phyloP scores from a whole-genome alignment of 1,284 basidiomycete genomes.

The Trichosporon inkin region DNA sequence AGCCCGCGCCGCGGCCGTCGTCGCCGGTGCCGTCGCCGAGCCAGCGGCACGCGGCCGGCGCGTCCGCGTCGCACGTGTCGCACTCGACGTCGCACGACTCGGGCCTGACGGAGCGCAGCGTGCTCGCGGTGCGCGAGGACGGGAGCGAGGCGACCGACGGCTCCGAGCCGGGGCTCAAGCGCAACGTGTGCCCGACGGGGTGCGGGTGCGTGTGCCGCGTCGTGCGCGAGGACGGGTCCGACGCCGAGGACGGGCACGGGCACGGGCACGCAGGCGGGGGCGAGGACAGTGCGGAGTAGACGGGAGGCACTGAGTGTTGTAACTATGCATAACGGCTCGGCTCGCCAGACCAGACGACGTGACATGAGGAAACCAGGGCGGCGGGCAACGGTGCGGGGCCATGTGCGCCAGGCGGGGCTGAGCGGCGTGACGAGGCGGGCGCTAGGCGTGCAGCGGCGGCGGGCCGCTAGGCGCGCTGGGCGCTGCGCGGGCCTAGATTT shows the following conservation, averaged over 20 bases:
- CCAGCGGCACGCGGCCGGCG: constrained; percentile 2
- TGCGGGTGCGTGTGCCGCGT: constrained; percentile 42
- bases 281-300: too few species aligned
- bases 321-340: too few species aligned
- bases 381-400: too few species aligned
- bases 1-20: neutral
- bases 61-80: constrained; percentile 1
- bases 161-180: constrained; percentile 18
- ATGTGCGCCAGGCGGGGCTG: too few species aligned
- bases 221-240: neutral
- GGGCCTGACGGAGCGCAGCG: constrained; percentile 10
- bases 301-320: too few species aligned
- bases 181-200: constrained; percentile 36
- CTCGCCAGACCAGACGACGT: too few species aligned
- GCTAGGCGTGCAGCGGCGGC: neutral
- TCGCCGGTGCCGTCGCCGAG: neutral
- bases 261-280: too few species aligned
- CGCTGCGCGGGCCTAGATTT: neutral
- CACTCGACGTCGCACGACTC: constrained; percentile 11
- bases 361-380: too few species aligned
- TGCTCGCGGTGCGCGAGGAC: neutral
- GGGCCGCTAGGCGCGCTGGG: neutral
- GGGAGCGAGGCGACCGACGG: constrained; percentile 9
- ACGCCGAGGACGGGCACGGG: too few species aligned
- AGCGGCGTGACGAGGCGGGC: too few species aligned